Evolutionary conservation across 768 basidiomycete genomes (phyloP), one percentile per base, ranked within the genome.

Genomic region (Tylopilus subfusipes): DNA sequence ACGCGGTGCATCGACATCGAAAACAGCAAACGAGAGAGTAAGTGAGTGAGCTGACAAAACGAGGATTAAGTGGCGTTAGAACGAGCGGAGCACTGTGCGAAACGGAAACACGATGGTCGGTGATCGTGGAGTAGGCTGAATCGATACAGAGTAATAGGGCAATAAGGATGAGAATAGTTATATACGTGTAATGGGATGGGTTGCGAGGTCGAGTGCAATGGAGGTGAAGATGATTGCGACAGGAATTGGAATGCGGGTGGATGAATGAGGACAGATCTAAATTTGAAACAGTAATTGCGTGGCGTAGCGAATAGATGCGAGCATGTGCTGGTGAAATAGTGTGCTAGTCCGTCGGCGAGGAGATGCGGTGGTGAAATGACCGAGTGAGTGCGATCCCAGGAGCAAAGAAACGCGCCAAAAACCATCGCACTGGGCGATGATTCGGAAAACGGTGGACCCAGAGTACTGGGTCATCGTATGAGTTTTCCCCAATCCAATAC

Each of bases 401-500:
- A 19, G n/a, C 42, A 51, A 42, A 22, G 38, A 40, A 21, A 40
- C 24, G 61, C 58, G 50, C 43, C 33, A 34, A 40, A 52, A 29
- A 47, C 50, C 53, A 39, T 51, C 42, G 45, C 21, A 6, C 16
- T 18, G 6, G 40, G 40, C 43, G 22, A 46, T 42, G 48, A 52
- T 22, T 34, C 31, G 29, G 42, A 55, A 48, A 19, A 13, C 21
- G 22, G 12, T 21, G 14, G 6, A 9, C 10, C 33, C 18, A 5
- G 8, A 39, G 40, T 7, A 39, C 13, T 38, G 38, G 40, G 50
- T 66, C 47, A 50, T 9, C 48, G 48, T 39, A 85, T 85, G 57
- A 83, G 61, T 51, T 71, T 72, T 38, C 75, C 76, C 65, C 78
- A 80, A 51, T 80, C 79, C 49, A 80, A 62, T 48, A 62, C 66